Base-by-base conservation (phyloP, 2,329 filamentous ascomycete species). In the Mycosphaerella arachidis region DNA sequence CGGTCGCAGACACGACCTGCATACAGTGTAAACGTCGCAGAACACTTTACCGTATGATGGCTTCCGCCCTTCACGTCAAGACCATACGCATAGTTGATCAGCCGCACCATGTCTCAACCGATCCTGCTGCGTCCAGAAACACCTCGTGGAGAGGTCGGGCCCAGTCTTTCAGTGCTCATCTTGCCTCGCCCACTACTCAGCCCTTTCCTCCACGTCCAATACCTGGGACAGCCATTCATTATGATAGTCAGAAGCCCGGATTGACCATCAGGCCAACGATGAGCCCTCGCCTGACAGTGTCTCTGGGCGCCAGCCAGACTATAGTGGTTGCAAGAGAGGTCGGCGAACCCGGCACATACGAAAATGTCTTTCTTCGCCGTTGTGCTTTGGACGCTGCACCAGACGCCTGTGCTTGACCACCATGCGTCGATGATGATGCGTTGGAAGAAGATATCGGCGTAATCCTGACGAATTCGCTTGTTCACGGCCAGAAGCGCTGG, bases 261-360 rank as follows among this genome's bases (percentile, higher is more conserved):
- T 12, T 30, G 3, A 48, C 48, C 20, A 46, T 46, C 10, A 18
- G 52, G 53, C 53, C 54, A 58, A 37, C 51, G 16, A 48, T 50
- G 18, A 18, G 40, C 51, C 48, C 45, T n/a, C 2, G 35, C 52
- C 51, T 63, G 61, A 37, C 58, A 60, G 43, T 58, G 50, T 52
- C 59, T 60, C 37, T 62, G 63, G 1, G 61, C 63, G 53, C 59
- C 59, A 27, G 61, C 61, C 37, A 60, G 60, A 53, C 61, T 59
- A 55, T 40, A 60, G 55, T 53, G 55, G 53, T 50, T 33, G 45
- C 56, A 56, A 30, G 30, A 48, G 20, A 62, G 59, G 33, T 60
- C 59, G n/a, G 56, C 50, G 55, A 59, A 59, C 8, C 27, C 29
- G 51, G 59, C 56, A 9, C 40, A 24, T 16, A 27, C 33, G 53